A percentile compares a stretch with the other conserved stretches of the same genome.
Evolutionary conservation across 331 rosid genomes (phyloP).

Genomic region (Spiraea crenata): DNA sequence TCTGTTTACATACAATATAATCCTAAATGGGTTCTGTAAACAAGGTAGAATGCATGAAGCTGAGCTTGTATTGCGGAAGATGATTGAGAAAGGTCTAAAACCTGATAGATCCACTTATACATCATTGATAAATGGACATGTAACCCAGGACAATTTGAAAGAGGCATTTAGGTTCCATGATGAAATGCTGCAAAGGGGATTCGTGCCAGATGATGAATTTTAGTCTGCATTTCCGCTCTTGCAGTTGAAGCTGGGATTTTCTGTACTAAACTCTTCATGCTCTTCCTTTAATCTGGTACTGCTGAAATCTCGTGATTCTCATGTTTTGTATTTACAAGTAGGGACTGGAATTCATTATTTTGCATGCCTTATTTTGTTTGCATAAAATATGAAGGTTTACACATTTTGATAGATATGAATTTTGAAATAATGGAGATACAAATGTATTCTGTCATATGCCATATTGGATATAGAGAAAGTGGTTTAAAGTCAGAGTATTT

Average conservation of each 20-base stretch:
- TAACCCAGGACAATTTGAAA: constrained; percentile 71
- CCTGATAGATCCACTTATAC: constrained; percentile 80
- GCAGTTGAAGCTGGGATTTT: constrained; percentile 30
- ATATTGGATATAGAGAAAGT: too few species aligned
- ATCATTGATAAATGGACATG: constrained; percentile 75
- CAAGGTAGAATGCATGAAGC: constrained; percentile 75
- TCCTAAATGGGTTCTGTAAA: constrained; percentile 67
- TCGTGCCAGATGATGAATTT: constrained; percentile 82
- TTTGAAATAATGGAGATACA: too few species aligned
- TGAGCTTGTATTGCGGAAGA: constrained; percentile 60
- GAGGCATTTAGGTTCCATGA: constrained; percentile 87
- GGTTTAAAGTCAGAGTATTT: too few species aligned
- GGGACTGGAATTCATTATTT: too few species aligned
- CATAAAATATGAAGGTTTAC: too few species aligned
- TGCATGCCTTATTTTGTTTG: too few species aligned
- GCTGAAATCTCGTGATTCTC: too few species aligned
- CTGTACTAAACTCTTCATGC: constrained; percentile 13
- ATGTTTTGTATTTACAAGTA: too few species aligned
- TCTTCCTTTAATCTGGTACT: background rate
- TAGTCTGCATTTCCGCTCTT: constrained; percentile 22
- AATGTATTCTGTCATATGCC: too few species aligned
- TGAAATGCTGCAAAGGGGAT: constrained; percentile 87
- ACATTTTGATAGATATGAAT: too few species aligned
- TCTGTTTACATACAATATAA: constrained; percentile 61
- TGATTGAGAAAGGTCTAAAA: constrained; percentile 65